phyloP scores from a whole-genome alignment of 2,329 filamentous ascomycete species.

The Metarhizium robertsii region DNA sequence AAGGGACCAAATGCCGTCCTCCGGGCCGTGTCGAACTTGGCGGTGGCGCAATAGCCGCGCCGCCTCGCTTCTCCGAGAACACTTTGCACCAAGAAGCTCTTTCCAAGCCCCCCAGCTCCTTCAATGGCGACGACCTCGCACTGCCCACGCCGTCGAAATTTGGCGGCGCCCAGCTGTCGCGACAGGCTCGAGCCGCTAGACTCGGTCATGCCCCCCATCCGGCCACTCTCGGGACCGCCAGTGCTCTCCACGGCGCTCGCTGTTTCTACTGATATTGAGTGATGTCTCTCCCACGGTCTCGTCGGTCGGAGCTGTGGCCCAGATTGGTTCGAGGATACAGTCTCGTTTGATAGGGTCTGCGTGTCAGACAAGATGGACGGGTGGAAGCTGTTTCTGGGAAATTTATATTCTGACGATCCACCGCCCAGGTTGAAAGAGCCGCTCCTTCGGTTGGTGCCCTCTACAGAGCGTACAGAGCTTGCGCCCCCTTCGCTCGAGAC shows the following conservation, averaged over 20 bases:
- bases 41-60: conserved; percentile 55
- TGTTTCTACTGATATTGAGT: conserved; percentile 40
- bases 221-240: conserved; percentile 28
- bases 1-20: conserved; percentile 54
- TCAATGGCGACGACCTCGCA: conserved; percentile 55
- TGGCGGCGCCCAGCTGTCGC: conserved; percentile 44
- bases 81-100: conserved; percentile 55
- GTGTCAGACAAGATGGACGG: conserved; percentile 32
- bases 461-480: conserved; percentile 49
- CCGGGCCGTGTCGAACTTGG: conserved; percentile 55
- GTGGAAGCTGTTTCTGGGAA: conserved; percentile 28
- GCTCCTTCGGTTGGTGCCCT: conserved; percentile 39
- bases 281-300: conserved; percentile 43
- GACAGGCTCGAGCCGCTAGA: conserved; percentile 40
- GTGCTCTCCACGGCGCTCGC: conserved; percentile 36
- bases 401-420: conserved; percentile 29
- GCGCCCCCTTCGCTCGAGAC: conserved; percentile 47
- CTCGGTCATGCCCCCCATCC: conserved; percentile 32
- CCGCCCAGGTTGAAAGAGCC: conserved; percentile 39
- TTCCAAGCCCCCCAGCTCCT: conserved; percentile 54
- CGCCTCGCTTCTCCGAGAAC: conserved; percentile 51
- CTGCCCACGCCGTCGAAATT: conserved; percentile 51
- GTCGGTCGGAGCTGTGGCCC: conserved; percentile 25
- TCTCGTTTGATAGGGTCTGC: conserved; percentile 33
- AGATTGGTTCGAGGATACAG: conserved; percentile 37